phyloP scores from a whole-genome alignment of 2,329 filamentous ascomycete species.

The Stagonosporopsis rhizophila region DNA sequence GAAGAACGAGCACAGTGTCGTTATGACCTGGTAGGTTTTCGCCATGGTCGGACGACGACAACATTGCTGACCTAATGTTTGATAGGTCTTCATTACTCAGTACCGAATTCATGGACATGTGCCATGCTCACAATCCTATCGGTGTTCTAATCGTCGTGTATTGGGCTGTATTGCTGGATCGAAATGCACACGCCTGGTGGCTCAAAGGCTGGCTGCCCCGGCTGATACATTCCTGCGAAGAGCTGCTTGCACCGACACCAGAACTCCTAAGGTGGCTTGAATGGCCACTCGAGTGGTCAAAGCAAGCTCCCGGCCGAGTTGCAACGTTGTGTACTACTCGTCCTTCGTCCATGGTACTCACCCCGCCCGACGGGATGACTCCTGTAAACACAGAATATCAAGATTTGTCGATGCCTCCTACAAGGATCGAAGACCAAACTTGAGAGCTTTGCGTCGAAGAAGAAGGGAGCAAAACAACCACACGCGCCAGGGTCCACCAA shows the following conservation, averaged over 20 bases:
- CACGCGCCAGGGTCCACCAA: neutral
- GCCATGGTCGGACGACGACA: neutral
- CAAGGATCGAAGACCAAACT: neutral
- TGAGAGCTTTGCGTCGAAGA: neutral
- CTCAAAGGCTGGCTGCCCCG: conserved; percentile 35
- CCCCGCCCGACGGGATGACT: neutral
- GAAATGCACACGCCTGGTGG: conserved; percentile 34
- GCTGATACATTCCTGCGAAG: conserved; percentile 31
- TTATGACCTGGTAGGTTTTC: conserved; percentile 15
- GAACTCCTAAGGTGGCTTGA: conserved; percentile 38
- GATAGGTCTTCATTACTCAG: conserved; percentile 4
- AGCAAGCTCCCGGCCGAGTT: neutral
- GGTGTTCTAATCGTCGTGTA: conserved; percentile 36
- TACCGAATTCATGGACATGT: conserved; percentile 8
- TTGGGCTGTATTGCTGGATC: conserved; percentile 34
- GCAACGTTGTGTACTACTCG: neutral
- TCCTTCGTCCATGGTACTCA: conserved; percentile 2
- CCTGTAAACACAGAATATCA: neutral
- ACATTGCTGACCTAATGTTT: neutral
- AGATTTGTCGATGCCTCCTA: neutral
- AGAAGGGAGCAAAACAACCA: neutral
- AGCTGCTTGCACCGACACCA: conserved; percentile 31
- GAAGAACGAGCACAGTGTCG: conserved; percentile 4
- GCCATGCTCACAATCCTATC: conserved; percentile 31
- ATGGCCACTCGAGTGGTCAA: conserved; percentile 35